These are phyloP conservation scores for Aquilaria yunnanensis DNA, from an alignment of 345 rosid genomes.

Conservation along the genomic window DNA sequence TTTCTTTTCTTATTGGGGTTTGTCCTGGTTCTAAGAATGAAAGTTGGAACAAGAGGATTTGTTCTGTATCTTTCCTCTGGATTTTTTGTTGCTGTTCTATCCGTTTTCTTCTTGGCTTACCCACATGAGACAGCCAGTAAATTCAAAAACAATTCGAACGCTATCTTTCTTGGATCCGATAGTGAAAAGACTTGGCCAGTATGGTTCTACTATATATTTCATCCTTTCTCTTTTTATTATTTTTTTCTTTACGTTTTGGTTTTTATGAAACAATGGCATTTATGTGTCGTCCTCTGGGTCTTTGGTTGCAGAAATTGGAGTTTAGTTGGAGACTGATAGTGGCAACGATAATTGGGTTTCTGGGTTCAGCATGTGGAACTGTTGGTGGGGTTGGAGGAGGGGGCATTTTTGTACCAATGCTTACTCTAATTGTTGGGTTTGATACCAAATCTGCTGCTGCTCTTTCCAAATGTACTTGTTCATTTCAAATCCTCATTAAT, in stretches of 20 bases:
- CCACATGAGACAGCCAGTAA: neutral
- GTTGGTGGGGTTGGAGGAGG: conserved; percentile 99
- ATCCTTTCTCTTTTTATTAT: neutral
- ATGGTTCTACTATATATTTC: conserved; percentile 4
- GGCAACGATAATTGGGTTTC: conserved; percentile 77
- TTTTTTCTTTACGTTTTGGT: neutral
- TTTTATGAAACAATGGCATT: neutral
- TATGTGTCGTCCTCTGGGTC: neutral
- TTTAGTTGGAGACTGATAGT: conserved; percentile 57
- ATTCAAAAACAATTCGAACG: neutral
- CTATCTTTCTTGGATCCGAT: conserved; percentile 12
- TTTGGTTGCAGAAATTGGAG: conserved; percentile 46
- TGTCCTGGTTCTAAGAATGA: conserved; percentile 23
- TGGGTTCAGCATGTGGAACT: conserved; percentile 92
- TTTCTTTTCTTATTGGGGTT: too few relatives aligned
- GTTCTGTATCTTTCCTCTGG: conserved; percentile 50
- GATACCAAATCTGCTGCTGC: conserved; percentile 98
- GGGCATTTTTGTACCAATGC: conserved; percentile 97
- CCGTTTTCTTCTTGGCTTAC: conserved; percentile 33
- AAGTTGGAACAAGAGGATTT: conserved; percentile 33
- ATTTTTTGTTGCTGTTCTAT: conserved; percentile 53
- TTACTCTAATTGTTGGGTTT: conserved; percentile 79
- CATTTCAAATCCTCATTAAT: neutral
- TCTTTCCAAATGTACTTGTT: conserved; percentile 72
- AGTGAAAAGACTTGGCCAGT: conserved; percentile 73